phyloP scores from a whole-genome alignment of 1,139 yeast species.

The Yamadazyma dendronema region DNA sequence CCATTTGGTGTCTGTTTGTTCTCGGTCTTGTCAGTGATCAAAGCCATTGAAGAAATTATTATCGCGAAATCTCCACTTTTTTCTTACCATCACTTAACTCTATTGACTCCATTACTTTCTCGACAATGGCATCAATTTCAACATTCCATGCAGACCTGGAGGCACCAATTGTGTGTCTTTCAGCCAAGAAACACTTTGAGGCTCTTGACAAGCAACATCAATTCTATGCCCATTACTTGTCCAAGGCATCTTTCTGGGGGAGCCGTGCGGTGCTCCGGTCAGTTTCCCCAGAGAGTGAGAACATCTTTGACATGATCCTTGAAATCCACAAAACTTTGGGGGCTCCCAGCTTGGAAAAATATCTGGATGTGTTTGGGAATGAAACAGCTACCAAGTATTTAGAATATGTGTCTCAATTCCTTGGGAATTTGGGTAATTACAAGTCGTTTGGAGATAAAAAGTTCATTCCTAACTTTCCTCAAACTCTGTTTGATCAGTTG shows the following conservation, averaged over 20 bases:
- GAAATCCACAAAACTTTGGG: slow-evolving; percentile 51
- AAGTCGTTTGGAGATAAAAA: slow-evolving; percentile 88
- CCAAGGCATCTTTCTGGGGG: slow-evolving; percentile 82
- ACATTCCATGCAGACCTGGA: slow-evolving; percentile 40
- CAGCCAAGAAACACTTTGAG: slow-evolving; percentile 46
- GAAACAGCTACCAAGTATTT: slow-evolving; percentile 48
- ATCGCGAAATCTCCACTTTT: no score
- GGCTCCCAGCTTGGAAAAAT: slow-evolving; percentile 46
- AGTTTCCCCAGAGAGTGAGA: slow-evolving; percentile 81
- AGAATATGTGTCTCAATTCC: slow-evolving; percentile 78
- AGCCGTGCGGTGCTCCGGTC: slow-evolving; percentile 76
- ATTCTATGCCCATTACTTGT: slow-evolving; percentile 76
- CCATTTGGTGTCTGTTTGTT: not conserved
- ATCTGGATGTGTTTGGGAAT: slow-evolving; percentile 31
- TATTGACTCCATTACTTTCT: no score
- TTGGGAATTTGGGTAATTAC: slow-evolving; percentile 80
- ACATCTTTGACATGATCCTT: slow-evolving; percentile 66
- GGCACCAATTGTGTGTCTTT: slow-evolving; percentile 41
- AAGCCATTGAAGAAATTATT: no score
- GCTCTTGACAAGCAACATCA: slow-evolving; percentile 39
- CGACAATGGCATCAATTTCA: no score
- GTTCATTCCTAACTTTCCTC: slow-evolving; percentile 64
- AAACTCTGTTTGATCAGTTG: slow-evolving; percentile 47
- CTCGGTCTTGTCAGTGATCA: not conserved
- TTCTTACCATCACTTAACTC: no score